Base-by-base conservation (phyloP, 169 alveolate species). In the Cryptosporidium meleagridis region DNA sequence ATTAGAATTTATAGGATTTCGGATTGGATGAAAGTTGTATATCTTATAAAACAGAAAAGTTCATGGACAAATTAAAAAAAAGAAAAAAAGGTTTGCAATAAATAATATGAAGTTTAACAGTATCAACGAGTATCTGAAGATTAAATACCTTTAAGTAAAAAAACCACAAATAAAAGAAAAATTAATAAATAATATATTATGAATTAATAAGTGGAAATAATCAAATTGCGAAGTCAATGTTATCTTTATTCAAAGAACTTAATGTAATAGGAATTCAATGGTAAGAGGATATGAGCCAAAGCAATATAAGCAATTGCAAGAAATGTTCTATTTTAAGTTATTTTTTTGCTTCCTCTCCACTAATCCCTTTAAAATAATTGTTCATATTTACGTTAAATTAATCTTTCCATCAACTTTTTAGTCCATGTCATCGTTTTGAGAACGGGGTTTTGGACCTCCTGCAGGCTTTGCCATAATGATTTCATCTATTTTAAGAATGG, bases 381-480 rank as follows among this genome's bases (percentile, higher is more conserved):
- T 1, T 9, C 29, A 12, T 55, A 18, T 26, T 55, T 26, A 26
- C 35, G 9, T 26, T 6, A 41, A 4, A 10, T 26, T 1, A 5
- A 41, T 69, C 26, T n/a, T 41, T n/a, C 7, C 3, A 69, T 7
- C 16, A 41, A 23, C 45, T 31, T 14, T 29, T 39, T 73, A 73
- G 39, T 73, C 86, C 86, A 52, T 85, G 92, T 91, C 95, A 89
- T 93, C 94, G 85, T 93, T 89, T 72, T 70, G 94, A 84, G 92
- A 94, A 55, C 97, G 94, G 33, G 97, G 98, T 45, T 96, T 96
- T 35, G 99, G 99, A 21, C 99, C 99, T 37, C 99, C 99, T 21
- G 99, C 99, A 18, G 99, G 99, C 89, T 98, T 97, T 69, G 99
- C 98, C 97, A 99, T 96, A 85, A 98, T 98, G 70, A 98, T 96